phyloP scores from a whole-genome alignment of 306 rosid species.

The Fragaria nilgerrensis region DNA sequence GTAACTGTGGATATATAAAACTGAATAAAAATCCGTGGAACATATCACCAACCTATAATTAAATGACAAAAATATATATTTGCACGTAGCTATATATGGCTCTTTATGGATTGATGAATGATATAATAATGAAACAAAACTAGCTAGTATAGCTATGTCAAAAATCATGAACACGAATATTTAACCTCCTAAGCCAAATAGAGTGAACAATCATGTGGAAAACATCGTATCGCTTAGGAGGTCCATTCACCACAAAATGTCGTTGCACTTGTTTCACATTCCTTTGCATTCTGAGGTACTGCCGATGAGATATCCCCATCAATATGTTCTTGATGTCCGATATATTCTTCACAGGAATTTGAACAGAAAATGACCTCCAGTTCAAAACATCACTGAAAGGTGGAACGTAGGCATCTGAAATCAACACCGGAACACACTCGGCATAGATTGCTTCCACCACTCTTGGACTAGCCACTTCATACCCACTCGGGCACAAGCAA shows the following conservation, averaged over 20 bases:
- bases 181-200: slow-evolving; percentile 60
- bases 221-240: slow-evolving; percentile 51
- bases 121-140: not conserved
- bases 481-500: slow-evolving; percentile 59
- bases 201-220: slow-evolving; percentile 61
- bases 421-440: slow-evolving; percentile 59
- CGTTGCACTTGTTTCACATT: slow-evolving; percentile 50
- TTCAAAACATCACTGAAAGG: slow-evolving; percentile 57
- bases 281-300: slow-evolving; percentile 40
- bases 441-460: slow-evolving; percentile 57
- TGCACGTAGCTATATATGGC: not conserved
- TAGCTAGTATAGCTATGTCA: not conserved
- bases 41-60: too few relatives aligned
- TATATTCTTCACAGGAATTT: slow-evolving; percentile 42
- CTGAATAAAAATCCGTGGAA: too few relatives aligned
- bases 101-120: not conserved
- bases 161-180: slow-evolving; percentile 32
- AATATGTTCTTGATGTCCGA: slow-evolving; percentile 50
- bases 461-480: slow-evolving; percentile 62
- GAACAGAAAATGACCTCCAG: slow-evolving; percentile 52
- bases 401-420: slow-evolving; percentile 49
- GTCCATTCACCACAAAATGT: slow-evolving; percentile 55
- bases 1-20: too few relatives aligned
- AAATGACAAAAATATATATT: too few relatives aligned
- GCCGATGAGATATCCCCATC: slow-evolving; percentile 41